A percentile compares a stretch with the other conserved stretches of the same genome.
Evolutionary conservation across 2,329 filamentous ascomycete species (phyloP).

Genomic region (Raffaelea ambrosiae): DNA sequence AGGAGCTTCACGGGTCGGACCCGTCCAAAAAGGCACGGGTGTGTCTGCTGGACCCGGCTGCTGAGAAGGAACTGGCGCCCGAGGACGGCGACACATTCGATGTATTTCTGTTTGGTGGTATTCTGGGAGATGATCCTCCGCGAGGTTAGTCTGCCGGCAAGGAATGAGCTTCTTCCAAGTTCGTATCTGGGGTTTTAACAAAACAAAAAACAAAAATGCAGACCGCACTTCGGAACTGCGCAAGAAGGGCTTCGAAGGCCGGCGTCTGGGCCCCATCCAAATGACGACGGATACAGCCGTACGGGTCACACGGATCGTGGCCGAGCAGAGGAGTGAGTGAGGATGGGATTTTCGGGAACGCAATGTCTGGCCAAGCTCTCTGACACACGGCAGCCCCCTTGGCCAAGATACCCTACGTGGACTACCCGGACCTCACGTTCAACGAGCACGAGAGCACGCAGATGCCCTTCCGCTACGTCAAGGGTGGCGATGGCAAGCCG

Average conservation of each 20-base stretch:
- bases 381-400: slow-evolving; percentile 53
- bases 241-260: slow-evolving; percentile 83
- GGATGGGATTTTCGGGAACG: neutral
- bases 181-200: too few relatives aligned
- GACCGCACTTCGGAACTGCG: slow-evolving; percentile 93
- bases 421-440: slow-evolving; percentile 83
- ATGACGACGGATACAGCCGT: slow-evolving; percentile 99
- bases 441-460: slow-evolving; percentile 88
- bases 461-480: slow-evolving; percentile 98
- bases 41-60: slow-evolving; percentile 83
- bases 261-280: slow-evolving; percentile 82
- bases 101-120: slow-evolving; percentile 91
- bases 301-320: slow-evolving; percentile 81
- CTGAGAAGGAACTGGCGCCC: slow-evolving; percentile 68
- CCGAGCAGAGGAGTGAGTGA: slow-evolving; percentile 67
- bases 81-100: slow-evolving; percentile 78
- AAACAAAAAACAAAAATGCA: slow-evolving; percentile 25
- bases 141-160: slow-evolving; percentile 51
- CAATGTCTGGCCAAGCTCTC: neutral
- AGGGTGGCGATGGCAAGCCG: slow-evolving; percentile 62
- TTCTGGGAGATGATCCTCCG: slow-evolving; percentile 89
- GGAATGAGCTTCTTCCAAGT: too few relatives aligned
- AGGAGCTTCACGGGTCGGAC: slow-evolving; percentile 65
- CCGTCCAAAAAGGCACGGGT: slow-evolving; percentile 54
- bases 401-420: slow-evolving; percentile 70